phyloP scores from a whole-genome alignment of 176 grass and related monocot species.

The Echinochloa phyllopogon region DNA sequence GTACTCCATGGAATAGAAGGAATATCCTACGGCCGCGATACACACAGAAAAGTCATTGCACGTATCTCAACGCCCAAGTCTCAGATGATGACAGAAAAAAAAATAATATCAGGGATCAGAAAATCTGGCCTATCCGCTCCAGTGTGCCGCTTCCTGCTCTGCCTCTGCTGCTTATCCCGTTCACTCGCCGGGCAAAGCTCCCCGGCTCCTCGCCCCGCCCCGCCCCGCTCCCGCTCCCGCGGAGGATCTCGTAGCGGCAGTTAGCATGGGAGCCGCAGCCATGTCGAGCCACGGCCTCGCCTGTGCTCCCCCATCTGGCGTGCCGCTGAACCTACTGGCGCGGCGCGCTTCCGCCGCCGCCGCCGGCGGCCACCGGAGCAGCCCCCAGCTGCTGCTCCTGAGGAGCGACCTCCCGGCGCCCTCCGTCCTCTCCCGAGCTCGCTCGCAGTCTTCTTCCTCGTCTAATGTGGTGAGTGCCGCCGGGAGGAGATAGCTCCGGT shows the following conservation, averaged over 20 bases:
- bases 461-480: constrained; percentile 47
- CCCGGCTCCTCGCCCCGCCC: not conserved
- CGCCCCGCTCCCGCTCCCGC: not conserved
- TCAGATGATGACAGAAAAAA: too few species aligned
- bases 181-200: not conserved
- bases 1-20: too few species aligned
- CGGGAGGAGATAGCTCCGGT: not conserved
- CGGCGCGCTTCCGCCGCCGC: not conserved
- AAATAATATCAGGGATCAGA: not conserved
- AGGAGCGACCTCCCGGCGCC: constrained; percentile 24
- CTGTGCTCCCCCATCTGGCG: constrained; percentile 9
- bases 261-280: constrained; percentile 42
- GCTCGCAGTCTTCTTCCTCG: constrained; percentile 45
- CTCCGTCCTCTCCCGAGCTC: constrained; percentile 27
- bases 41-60: not conserved
- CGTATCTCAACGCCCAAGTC: not conserved
- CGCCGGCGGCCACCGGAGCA: constrained; percentile 13
- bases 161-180: constrained; percentile 39
- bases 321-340: not conserved
- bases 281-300: constrained; percentile 37
- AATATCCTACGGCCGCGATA: too few species aligned
- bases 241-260: not conserved
- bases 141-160: constrained; percentile 1
- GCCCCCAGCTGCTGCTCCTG: constrained; percentile 26
- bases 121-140: constrained; percentile 38